Evolutionary conservation across 1,284 basidiomycete species (phyloP).

Genomic region (Trametes versicolor): DNA sequence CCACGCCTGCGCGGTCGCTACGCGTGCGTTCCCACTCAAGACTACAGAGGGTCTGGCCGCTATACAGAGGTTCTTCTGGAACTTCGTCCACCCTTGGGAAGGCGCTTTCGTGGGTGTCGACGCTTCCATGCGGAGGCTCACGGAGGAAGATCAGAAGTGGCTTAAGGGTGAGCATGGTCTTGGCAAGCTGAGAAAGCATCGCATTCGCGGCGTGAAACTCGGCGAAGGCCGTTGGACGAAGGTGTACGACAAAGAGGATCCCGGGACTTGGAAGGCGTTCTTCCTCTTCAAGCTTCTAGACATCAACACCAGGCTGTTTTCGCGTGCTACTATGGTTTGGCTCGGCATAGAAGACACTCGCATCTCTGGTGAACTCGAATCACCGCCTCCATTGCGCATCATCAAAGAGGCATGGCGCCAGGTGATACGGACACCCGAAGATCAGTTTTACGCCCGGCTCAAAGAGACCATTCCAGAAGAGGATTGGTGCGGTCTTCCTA

Average conservation of each 20-base stretch:
- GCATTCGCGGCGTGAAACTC: neutral
- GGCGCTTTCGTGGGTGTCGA: slow-evolving; percentile 25
- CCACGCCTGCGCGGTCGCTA: slow-evolving; percentile 23
- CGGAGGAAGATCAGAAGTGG: slow-evolving; percentile 4
- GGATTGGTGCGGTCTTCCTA: slow-evolving; percentile 3
- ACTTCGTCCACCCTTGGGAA: slow-evolving; percentile 26
- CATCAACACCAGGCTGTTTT: slow-evolving; percentile 28
- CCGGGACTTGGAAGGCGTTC: neutral
- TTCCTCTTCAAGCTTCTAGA: slow-evolving; percentile 18
- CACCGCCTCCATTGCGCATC: neutral
- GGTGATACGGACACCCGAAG: slow-evolving; percentile 14
- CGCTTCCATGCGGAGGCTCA: slow-evolving; percentile 13
- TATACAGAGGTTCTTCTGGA: slow-evolving; percentile 28
- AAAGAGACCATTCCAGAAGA: neutral
- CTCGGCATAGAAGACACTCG: slow-evolving; percentile 16
- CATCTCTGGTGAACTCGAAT: neutral
- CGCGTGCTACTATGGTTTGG: slow-evolving; percentile 28
- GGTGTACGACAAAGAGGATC: slow-evolving; percentile 6
- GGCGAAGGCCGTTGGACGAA: slow-evolving; percentile 1
- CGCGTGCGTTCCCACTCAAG: slow-evolving; percentile 12
- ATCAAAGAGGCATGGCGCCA: slow-evolving; percentile 34
- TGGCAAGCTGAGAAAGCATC: neutral
- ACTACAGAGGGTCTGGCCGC: slow-evolving; percentile 3
- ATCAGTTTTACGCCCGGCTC: slow-evolving; percentile 22
- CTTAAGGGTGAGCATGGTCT: slow-evolving; percentile 9